Evolutionary conservation across 805 yeast species (phyloP).

Genomic region (Starmerella bombi): DNA sequence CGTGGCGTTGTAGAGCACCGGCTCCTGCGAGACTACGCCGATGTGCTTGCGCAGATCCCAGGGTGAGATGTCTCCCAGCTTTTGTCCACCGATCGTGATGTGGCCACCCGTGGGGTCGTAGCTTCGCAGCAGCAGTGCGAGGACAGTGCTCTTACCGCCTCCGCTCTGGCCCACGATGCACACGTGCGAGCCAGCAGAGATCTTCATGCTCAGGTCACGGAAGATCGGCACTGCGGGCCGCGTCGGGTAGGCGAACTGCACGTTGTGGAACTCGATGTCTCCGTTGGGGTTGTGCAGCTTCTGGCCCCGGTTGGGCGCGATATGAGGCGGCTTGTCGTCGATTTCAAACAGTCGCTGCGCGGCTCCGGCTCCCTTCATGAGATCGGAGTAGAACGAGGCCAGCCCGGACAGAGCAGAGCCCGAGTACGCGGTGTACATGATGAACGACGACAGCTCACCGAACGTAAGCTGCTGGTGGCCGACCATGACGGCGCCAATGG

Average conservation of each 20-base stretch:
- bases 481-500: conserved; percentile 74
- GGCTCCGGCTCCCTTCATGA: conserved; percentile 97
- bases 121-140: conserved; percentile 65
- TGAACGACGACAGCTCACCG: conserved; percentile 82
- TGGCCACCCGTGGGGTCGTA: conserved; percentile 65
- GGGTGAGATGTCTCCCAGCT: conserved; percentile 52
- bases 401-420: conserved; percentile 87
- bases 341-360: conserved; percentile 83
- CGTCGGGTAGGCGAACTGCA: conserved; percentile 71
- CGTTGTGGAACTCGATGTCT: conserved; percentile 46
- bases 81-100: conserved; percentile 50
- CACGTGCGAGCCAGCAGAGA: conserved; percentile 71
- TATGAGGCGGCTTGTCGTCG: conserved; percentile 60
- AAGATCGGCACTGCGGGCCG: conserved; percentile 62
- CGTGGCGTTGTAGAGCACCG: conserved; percentile 75
- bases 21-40: conserved; percentile 93
- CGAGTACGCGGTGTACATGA: conserved; percentile 90
- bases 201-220: conserved; percentile 41
- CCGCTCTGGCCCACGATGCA: conserved; percentile 97
- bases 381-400: conserved; percentile 80
- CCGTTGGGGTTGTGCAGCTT: conserved; percentile 28
- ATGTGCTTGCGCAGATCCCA: conserved; percentile 58
- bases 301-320: conserved; percentile 52
- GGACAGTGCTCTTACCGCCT: conserved; percentile 83
- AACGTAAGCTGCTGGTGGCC: conserved; percentile 59